Evolutionary conservation across 192 early-diverging fungal species (phyloP).

Genomic region (Jimgerdemannia flammicorona): DNA sequence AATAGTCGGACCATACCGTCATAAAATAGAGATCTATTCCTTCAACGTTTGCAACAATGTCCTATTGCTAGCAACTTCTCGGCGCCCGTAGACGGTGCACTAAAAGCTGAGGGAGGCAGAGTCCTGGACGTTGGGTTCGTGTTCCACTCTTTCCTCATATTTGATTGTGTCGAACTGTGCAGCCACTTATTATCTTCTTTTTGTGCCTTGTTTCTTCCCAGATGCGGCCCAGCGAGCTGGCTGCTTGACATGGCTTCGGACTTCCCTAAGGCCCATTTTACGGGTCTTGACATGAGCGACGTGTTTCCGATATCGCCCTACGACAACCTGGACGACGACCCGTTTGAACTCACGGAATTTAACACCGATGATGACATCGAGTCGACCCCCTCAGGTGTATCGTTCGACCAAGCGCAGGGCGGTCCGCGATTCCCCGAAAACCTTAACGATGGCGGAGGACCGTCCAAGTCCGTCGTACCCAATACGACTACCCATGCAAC

Average conservation of each 20-base stretch:
- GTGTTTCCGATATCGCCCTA: conserved; percentile 3
- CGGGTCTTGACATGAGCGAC: conserved; percentile 16
- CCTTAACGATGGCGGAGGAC: neutral
- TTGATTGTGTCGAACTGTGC: neutral
- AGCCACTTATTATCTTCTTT: neutral
- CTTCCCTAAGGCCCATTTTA: conserved; percentile 11
- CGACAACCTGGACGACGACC: conserved; percentile 9
- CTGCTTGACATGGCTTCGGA: conserved; percentile 28
- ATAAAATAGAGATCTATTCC: no score
- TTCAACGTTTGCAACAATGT: neutral
- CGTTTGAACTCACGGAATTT: neutral
- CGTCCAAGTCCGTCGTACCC: neutral
- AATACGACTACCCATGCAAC: neutral
- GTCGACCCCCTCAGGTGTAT: neutral
- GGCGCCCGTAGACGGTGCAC: conserved; percentile 17
- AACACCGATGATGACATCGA: neutral
- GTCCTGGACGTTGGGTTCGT: conserved; percentile 26
- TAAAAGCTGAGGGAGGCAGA: conserved; percentile 11
- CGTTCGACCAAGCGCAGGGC: neutral
- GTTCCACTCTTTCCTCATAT: neutral
- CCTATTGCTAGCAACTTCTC: conserved; percentile 12
- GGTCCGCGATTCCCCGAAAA: neutral
- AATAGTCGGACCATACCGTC: no score
- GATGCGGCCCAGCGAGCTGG: conserved; percentile 19
- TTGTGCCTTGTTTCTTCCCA: neutral